These are phyloP conservation scores for Ophiostoma triangulosporum DNA, from an alignment of 2,329 filamentous ascomycete species.

Conservation along the genomic window DNA sequence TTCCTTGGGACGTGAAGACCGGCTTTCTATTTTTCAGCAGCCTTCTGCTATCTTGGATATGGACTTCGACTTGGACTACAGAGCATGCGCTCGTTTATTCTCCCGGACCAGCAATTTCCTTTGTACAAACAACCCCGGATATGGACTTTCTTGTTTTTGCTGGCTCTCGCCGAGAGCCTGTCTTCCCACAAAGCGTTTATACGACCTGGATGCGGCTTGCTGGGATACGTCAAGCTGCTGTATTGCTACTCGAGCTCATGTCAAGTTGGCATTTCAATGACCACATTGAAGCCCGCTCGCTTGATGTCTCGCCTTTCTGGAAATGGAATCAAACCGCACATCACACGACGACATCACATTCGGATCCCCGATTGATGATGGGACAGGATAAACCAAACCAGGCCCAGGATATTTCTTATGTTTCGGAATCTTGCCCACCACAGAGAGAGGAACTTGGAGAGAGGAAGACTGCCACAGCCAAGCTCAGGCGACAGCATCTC, in stretches of 20 bases:
- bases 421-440: background rate
- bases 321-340: background rate
- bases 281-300: background rate
- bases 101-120: background rate
- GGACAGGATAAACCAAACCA: background rate
- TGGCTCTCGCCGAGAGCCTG: background rate
- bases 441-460: background rate
- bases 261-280: slow-evolving; percentile 1
- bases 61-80: background rate
- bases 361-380: background rate
- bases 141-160: background rate
- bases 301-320: background rate
- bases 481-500: background rate
- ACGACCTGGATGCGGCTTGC: background rate
- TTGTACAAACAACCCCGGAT: background rate
- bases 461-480: background rate
- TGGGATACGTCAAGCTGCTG: background rate
- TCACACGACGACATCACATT: background rate
- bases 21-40: background rate
- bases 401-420: background rate
- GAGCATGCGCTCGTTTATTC: background rate
- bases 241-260: background rate
- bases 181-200: background rate
- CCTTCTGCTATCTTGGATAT: background rate
- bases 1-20: background rate